Base-by-base conservation (phyloP, 805 yeast species). In the Candida methanosorbosa region DNA sequence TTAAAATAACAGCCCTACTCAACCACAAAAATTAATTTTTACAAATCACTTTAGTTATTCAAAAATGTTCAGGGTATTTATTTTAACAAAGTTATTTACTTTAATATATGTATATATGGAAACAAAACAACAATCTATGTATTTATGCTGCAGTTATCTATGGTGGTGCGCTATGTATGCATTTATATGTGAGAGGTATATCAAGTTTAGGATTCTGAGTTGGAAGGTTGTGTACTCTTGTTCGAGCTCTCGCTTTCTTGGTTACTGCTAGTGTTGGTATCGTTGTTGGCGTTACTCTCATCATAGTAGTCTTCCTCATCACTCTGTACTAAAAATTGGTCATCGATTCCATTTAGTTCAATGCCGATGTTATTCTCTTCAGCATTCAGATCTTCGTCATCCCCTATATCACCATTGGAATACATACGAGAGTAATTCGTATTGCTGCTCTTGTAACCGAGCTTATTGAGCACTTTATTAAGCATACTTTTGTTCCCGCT, bases 301-400 rank as follows among this genome's bases (percentile, higher is more conserved):
- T 11, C 15, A n/a, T 6, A 5, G 12, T 24, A 30, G 22, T 30
- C 33, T 26, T 70, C 75, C 25, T 70, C 75, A 33, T 70, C 76
- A 43, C 72, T 66, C 23, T 57, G 68, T 31, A 70, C 64, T n/a
- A 66, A 57, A 37, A 70, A 70, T 26, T 68, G 67, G 36, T 66
- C 70, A 39, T 45, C 39, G 33, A 45, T 50, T 12, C 57, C 65
- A n/a, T 56, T 59, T 59, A 69, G 42, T 45, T 69, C 75, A 23
- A 68, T 66, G 36, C 65, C 70, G n/a, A 37, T 29, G 17, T 16
- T 22, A 13, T 42, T 40, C 8, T 35, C 31, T 4, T 37, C 41
- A 9, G 36, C 45, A 14, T 61, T 56, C 29, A 51, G 51, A 22
- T 61, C 45, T 40, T 58, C 62, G 22, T 59, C 48, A 4, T 65